Percentiles rank a stretch among this genome's conserved stretches.
These are phyloP conservation scores for Annona squamosa DNA, from an alignment of 164 flowering plant genomes.

Conservation along the genomic window DNA sequence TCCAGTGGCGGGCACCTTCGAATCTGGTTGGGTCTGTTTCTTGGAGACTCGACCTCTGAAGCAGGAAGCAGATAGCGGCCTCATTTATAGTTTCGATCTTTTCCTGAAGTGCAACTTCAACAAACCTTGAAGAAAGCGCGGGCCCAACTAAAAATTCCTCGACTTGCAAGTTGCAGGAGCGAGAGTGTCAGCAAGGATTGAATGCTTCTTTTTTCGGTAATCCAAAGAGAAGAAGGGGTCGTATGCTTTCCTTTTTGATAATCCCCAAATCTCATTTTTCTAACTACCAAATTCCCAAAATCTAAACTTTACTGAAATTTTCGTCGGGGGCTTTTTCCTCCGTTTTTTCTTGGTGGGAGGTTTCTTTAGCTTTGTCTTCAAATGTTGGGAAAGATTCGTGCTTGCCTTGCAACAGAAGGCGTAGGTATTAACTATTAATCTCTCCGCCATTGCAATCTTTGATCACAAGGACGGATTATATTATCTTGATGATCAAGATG, in stretches of 20 bases:
- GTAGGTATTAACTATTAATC: neutral
- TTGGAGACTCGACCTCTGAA: conserved; percentile 23
- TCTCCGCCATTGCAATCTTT: neutral
- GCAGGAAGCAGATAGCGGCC: conserved; percentile 28
- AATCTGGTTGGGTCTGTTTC: conserved; percentile 9
- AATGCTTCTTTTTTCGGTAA: neutral
- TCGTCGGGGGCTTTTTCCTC: neutral
- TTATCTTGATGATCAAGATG: neutral
- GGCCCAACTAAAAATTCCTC: conserved; percentile 19
- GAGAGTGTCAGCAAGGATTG: neutral
- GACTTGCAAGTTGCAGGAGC: neutral
- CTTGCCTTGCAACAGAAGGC: conserved; percentile 18
- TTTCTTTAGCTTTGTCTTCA: conserved; percentile 18
- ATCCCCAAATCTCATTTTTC: neutral
- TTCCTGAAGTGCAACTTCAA: conserved; percentile 11
- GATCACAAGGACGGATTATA: neutral
- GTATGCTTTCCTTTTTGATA: neutral
- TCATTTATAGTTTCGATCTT: conserved; percentile 28
- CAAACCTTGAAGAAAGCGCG: conserved; percentile 43
- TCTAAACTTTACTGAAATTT: neutral
- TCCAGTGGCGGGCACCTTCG: conserved; percentile 17
- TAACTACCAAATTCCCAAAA: neutral
- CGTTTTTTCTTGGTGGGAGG: neutral
- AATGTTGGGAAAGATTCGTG: conserved; percentile 10
- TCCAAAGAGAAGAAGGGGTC: neutral